Conservation (phyloP, 129 eudicot species). For the Flaveria robusta region DNA sequence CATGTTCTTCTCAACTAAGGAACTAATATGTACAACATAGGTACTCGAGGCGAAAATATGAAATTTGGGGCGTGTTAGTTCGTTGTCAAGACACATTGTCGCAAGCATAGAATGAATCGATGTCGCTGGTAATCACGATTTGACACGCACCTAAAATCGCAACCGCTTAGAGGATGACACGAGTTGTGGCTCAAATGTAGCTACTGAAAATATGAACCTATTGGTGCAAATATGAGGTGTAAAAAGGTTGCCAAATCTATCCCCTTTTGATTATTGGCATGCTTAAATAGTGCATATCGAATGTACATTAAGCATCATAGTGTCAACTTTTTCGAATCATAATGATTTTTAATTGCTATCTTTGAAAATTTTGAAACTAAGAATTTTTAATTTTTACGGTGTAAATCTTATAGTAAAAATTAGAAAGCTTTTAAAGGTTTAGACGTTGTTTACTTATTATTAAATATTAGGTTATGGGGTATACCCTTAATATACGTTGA, state of each 20-base stretch:
- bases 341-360: conserved; percentile 23
- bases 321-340: conserved; percentile 37
- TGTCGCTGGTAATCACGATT: conserved; percentile 8
- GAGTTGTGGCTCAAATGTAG: conserved; percentile 25
- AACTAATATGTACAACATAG: background rate
- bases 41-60: background rate
- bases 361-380: background rate
- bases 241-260: conserved; percentile 31
- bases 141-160: conserved; percentile 29
- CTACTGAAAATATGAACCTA: background rate
- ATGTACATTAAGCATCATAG: conserved; percentile 40
- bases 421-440: too few relatives aligned
- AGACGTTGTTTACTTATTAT: too few relatives aligned
- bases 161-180: conserved; percentile 12
- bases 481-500: too few relatives aligned
- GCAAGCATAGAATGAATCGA: background rate
- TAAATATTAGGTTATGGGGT: too few relatives aligned
- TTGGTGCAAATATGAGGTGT: conserved; percentile 51
- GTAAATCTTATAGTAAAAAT: background rate
- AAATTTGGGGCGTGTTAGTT: background rate
- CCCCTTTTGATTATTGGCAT: conserved; percentile 35
- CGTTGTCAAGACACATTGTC: background rate
- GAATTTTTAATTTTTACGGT: background rate
- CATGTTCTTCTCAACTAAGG: background rate
- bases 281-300: conserved; percentile 45